Conservation (phyloP, 768 basidiomycete species). For the Rhodotorula diobovata region DNA sequence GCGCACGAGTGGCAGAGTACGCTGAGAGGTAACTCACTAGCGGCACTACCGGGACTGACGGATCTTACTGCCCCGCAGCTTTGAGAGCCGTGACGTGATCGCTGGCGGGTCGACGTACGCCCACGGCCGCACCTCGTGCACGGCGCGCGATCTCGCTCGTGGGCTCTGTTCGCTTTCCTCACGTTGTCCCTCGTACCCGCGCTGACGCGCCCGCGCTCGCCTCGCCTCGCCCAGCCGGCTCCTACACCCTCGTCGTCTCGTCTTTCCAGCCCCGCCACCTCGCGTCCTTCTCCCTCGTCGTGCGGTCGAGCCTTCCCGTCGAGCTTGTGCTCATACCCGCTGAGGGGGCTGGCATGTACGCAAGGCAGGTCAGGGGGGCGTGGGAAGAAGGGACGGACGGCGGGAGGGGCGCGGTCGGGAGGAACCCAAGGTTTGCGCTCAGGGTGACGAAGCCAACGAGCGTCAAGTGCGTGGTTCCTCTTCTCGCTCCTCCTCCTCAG, state of each 20-base stretch:
- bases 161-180: slow-evolving; percentile 22
- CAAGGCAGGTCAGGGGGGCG: slow-evolving; percentile 60
- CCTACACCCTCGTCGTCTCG: slow-evolving; percentile 79
- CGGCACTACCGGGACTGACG: not conserved
- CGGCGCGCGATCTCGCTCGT: slow-evolving; percentile 57
- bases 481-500: not conserved
- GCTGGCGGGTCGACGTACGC: slow-evolving; percentile 74
- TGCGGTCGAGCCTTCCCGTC: slow-evolving; percentile 55
- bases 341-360: slow-evolving; percentile 87
- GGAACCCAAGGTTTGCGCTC: slow-evolving; percentile 67
- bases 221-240: slow-evolving; percentile 66
- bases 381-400: slow-evolving; percentile 57
- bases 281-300: slow-evolving; percentile 62
- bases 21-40: slow-evolving; percentile 42
- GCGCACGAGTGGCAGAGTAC: slow-evolving; percentile 69
- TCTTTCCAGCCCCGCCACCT: slow-evolving; percentile 69
- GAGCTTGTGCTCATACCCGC: slow-evolving; percentile 64
- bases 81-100: slow-evolving; percentile 61
- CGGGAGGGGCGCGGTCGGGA: not conserved
- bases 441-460: slow-evolving; percentile 53
- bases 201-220: not conserved
- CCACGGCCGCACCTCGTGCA: slow-evolving; percentile 64
- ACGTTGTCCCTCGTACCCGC: not conserved
- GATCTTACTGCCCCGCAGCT: slow-evolving; percentile 49
- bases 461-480: slow-evolving; percentile 55